Base-by-base conservation (phyloP, 768 basidiomycete species). In the Coprinopsis sp. region DNA sequence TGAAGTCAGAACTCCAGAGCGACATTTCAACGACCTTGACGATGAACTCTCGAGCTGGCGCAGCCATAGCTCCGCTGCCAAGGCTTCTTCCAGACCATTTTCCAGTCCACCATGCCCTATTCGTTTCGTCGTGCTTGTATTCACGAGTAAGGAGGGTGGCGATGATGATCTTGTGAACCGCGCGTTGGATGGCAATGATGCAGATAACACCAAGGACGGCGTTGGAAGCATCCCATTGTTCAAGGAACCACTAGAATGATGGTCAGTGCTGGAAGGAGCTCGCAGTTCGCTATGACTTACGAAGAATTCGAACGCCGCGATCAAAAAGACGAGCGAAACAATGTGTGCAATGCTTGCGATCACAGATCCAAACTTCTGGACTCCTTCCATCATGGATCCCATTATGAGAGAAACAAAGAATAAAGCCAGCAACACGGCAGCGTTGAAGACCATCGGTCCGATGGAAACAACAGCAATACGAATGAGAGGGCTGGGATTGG, bases 1-100 rank as follows among this genome's bases (percentile, higher is more conserved):
- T 67, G 73, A 97, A 96, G 70, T 98, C 96, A 6, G 91, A 94
- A 37, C 85, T 86, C 88, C 95, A 98, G 13, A 98, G 70, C 21
- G 90, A 90, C 85, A 98, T 89, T 68, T 98, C 95, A 53, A 98
- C 91, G 49, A 95, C 90, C 76, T 98, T 99, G 70, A 98, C 94
- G 47, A 98, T 79, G 61, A 88, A 96, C 74, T 98, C 96, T 62
- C 96, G 85, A 47, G 91, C 92, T 25, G 94, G 93, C 63, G 98
- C 96, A 24, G 91, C 93, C 62, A 95, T 82, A 29, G 89, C 91
- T 27, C 89, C 87, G n/a, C 77, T 77, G 12, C 95, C 95, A 16
- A 99, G 74, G 23, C 91, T 90, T 49, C 92, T 79, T 37, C 94
- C 93, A 61, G 94, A 94, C 96, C 96, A 97, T 72, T 88, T 86